These are phyloP conservation scores for Glebionis coronaria DNA, from an alignment of 129 eudicot species.

Conservation along the genomic window DNA sequence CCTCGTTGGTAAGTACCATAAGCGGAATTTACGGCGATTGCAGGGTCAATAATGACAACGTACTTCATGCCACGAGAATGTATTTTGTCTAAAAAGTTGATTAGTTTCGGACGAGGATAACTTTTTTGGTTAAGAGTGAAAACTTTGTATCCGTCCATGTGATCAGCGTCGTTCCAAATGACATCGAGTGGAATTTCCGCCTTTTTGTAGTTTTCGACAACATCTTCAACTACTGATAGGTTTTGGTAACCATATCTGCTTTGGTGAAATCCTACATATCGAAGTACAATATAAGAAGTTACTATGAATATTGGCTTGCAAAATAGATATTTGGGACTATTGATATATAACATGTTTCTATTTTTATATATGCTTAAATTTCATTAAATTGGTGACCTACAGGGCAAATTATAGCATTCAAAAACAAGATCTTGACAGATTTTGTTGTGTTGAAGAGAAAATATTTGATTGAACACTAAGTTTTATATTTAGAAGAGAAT, in stretches of 20 bases:
- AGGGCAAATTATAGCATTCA: constrained; percentile 12
- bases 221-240: constrained; percentile 84
- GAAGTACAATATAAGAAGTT: neutral
- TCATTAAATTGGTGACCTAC: constrained; percentile 27
- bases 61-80: constrained; percentile 83
- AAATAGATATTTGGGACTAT: neutral
- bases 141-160: constrained; percentile 93
- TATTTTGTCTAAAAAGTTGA: constrained; percentile 60
- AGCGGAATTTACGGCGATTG: constrained; percentile 72
- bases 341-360: constrained; percentile 18
- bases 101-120: constrained; percentile 66
- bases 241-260: constrained; percentile 97
- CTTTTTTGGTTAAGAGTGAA: constrained; percentile 67
- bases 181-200: constrained; percentile 89
- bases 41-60: constrained; percentile 86
- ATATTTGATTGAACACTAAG: neutral
- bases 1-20: constrained; percentile 83
- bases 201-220: constrained; percentile 69
- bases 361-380: neutral
- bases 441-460: neutral
- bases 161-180: constrained; percentile 94
- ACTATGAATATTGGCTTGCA: no score
- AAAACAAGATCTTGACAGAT: constrained; percentile 25
- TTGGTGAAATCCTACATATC: constrained; percentile 78
- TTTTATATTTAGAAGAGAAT: no score